Conservation (phyloP, 176 grass and related monocot genomes). For the Pharus latifolius region DNA sequence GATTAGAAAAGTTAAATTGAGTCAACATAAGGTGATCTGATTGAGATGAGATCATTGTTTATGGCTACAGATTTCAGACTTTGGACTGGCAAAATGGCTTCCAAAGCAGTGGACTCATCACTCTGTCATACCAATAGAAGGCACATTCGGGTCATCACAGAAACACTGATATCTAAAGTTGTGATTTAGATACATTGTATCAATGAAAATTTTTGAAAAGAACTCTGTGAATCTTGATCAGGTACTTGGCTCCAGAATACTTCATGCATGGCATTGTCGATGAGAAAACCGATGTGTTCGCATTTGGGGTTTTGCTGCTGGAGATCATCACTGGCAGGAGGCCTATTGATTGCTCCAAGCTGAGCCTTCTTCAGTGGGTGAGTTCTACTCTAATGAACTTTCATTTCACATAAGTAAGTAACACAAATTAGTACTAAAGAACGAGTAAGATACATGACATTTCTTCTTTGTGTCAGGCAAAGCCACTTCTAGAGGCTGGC, state of each 20-base stretch:
- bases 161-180: not conserved
- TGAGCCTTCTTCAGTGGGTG: constrained; percentile 77
- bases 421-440: not conserved
- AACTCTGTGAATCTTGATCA: constrained; percentile 1
- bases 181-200: not conserved
- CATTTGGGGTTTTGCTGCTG: constrained; percentile 70
- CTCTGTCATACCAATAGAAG: constrained; percentile 87
- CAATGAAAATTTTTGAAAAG: not conserved
- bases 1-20: not conserved
- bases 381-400: not conserved
- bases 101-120: constrained; percentile 95
- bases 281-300: constrained; percentile 83
- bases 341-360: constrained; percentile 83
- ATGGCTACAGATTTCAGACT: constrained; percentile 77
- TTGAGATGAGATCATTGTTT: not conserved
- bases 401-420: not conserved
- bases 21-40: not conserved
- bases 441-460: not conserved
- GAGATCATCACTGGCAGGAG: constrained; percentile 77
- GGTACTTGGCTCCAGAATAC: constrained; percentile 92
- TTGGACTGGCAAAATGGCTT: constrained; percentile 95
- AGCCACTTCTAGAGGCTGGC: constrained; percentile 76
- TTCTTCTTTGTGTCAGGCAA: constrained; percentile 39
- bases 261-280: constrained; percentile 95
- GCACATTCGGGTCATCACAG: constrained; percentile 74